Percentiles rank a stretch among this genome's conserved stretches.
Evolutionary conservation across 768 basidiomycete genomes (phyloP).

Genomic region (Tricholoma flavovirens): DNA sequence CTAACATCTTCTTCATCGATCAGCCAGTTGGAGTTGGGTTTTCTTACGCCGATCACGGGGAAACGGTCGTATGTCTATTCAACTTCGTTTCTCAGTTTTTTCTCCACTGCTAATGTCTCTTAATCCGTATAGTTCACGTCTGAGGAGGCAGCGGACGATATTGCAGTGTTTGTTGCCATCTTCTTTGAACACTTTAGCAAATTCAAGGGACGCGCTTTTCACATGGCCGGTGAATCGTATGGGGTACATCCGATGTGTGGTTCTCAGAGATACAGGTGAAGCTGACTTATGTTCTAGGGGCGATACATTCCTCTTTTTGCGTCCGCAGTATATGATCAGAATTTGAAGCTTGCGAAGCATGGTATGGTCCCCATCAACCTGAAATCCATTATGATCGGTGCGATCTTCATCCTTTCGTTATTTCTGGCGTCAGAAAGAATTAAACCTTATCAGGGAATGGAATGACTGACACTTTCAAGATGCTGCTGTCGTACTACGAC

Average conservation of each 20-base stretch:
- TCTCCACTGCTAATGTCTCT: no score
- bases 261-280: no score
- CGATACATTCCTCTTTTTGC: slow-evolving; percentile 73
- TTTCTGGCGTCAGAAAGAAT: no score
- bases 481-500: slow-evolving; percentile 16
- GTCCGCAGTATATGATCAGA: slow-evolving; percentile 70
- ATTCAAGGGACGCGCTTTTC: slow-evolving; percentile 63
- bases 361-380: slow-evolving; percentile 61
- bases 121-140: background rate
- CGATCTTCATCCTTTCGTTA: background rate
- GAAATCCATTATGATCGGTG: slow-evolving; percentile 65
- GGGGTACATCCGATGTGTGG: slow-evolving; percentile 35
- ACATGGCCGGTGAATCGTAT: slow-evolving; percentile 73
- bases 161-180: background rate
- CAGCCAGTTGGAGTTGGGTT: background rate
- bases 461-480: slow-evolving; percentile 44
- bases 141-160: background rate
- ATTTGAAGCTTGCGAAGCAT: slow-evolving; percentile 43
- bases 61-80: slow-evolving; percentile 39
- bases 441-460: slow-evolving; percentile 35
- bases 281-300: slow-evolving; percentile 34
- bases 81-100: background rate
- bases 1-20: slow-evolving; percentile 35
- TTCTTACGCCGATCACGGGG: slow-evolving; percentile 60
- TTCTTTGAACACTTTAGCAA: slow-evolving; percentile 19